Conservation (phyloP, 2,329 filamentous ascomycete species). For the Dactylonectria estremocensis region DNA sequence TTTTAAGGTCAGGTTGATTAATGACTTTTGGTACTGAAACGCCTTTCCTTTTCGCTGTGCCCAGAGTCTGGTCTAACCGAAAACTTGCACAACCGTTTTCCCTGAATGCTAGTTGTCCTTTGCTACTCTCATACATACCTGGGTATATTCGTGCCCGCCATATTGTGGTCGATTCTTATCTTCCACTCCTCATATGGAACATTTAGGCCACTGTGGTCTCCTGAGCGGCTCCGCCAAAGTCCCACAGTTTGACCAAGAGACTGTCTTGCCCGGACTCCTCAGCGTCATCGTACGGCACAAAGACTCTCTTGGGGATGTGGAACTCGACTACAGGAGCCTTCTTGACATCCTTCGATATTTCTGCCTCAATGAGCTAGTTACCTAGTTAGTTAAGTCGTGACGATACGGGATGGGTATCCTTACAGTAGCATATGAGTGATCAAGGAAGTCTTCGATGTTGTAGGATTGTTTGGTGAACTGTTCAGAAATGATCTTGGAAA, state of each 20-base stretch:
- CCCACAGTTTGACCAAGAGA: constrained; percentile 73
- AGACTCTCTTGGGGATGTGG: constrained; percentile 91
- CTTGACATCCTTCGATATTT: constrained; percentile 86
- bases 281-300: constrained; percentile 68
- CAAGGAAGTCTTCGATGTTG: constrained; percentile 96
- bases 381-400: constrained; percentile 50
- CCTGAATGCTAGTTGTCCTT: background rate
- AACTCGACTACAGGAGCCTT: constrained; percentile 93
- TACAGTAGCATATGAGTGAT: constrained; percentile 90
- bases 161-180: background rate
- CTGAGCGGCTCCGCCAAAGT: constrained; percentile 59
- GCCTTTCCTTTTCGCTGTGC: background rate
- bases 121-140: constrained; percentile 10
- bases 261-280: constrained; percentile 64
- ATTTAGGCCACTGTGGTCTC: constrained; percentile 28
- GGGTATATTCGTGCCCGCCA: constrained; percentile 25
- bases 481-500: constrained; percentile 93
- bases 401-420: constrained; percentile 52
- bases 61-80: background rate
- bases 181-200: too few species aligned
- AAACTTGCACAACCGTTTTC: background rate
- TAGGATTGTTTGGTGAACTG: constrained; percentile 98
- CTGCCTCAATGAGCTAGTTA: constrained; percentile 82
- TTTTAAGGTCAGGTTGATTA: background rate
- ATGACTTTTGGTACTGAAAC: background rate